Conservation (phyloP, 768 basidiomycete species). For the Panaeolus cyanescens region DNA sequence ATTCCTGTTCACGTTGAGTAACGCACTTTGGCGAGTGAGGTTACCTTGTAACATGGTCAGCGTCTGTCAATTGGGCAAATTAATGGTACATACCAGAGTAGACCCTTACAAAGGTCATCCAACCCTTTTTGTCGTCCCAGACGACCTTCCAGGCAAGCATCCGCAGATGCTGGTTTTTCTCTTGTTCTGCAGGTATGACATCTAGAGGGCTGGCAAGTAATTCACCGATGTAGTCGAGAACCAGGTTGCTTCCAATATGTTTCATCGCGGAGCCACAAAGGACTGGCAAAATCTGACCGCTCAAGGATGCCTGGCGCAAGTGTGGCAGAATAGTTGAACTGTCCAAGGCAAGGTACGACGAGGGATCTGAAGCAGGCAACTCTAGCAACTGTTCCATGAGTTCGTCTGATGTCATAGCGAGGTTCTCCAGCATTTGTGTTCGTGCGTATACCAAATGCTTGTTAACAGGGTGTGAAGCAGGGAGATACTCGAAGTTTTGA, state of each 20-base stretch:
- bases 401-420: constrained; percentile 79
- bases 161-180: constrained; percentile 51
- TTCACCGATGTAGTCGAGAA: constrained; percentile 83
- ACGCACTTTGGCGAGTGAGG: constrained; percentile 57
- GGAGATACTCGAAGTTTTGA: constrained; percentile 43
- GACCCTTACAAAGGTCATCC: constrained; percentile 92
- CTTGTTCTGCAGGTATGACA: constrained; percentile 47
- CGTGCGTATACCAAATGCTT: constrained; percentile 69
- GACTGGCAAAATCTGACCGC: constrained; percentile 71
- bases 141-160: constrained; percentile 86
- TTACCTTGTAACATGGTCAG: constrained; percentile 49
- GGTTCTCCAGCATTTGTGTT: constrained; percentile 69
- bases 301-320: constrained; percentile 68
- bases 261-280: constrained; percentile 83
- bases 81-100: constrained; percentile 74
- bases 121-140: constrained; percentile 81
- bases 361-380: constrained; percentile 50
- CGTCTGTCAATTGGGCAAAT: not conserved
- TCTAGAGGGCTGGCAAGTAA: constrained; percentile 80
- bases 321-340: constrained; percentile 55
- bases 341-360: constrained; percentile 66
- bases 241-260: constrained; percentile 77
- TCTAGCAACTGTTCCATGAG: constrained; percentile 74
- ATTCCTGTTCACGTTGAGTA: constrained; percentile 69
- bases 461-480: constrained; percentile 65